Evolutionary conservation across 306 rosid genomes (phyloP).

Genomic region (Malus orientalis): DNA sequence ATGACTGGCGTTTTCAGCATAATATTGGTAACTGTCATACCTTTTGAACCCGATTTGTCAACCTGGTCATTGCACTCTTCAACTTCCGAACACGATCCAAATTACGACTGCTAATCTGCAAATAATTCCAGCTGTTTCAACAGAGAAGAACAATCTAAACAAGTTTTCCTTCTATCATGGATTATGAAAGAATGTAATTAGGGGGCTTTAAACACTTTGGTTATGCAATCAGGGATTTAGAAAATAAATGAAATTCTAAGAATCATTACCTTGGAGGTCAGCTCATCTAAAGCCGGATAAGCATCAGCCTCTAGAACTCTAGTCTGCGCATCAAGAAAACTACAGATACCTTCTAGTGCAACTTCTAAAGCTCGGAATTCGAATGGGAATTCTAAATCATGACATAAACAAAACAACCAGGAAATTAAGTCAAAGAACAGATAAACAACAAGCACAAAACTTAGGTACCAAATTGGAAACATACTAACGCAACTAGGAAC

Average conservation of each 20-base stretch:
- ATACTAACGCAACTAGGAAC: background rate
- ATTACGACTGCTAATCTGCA: conserved; percentile 73
- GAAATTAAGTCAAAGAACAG: background rate
- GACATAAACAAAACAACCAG: background rate
- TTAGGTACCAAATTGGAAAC: background rate
- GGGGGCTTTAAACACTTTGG: background rate
- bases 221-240: background rate
- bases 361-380: conserved; percentile 75
- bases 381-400: conserved; percentile 60
- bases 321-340: conserved; percentile 64
- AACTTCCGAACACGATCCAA: conserved; percentile 71
- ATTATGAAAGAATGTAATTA: background rate
- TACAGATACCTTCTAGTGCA: conserved; percentile 59
- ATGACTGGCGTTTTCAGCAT: background rate
- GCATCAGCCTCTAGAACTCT: conserved; percentile 53
- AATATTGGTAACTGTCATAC: conserved; percentile 20
- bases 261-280: conserved; percentile 54
- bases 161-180: background rate
- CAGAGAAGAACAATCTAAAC: background rate
- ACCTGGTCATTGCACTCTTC: conserved; percentile 74
- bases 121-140: background rate
- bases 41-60: conserved; percentile 82
- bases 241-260: background rate
- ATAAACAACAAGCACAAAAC: background rate
- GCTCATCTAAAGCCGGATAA: conserved; percentile 82